These are phyloP conservation scores for Eucalyptus polybractea DNA, from an alignment of 345 rosid genomes.

Conservation along the genomic window DNA sequence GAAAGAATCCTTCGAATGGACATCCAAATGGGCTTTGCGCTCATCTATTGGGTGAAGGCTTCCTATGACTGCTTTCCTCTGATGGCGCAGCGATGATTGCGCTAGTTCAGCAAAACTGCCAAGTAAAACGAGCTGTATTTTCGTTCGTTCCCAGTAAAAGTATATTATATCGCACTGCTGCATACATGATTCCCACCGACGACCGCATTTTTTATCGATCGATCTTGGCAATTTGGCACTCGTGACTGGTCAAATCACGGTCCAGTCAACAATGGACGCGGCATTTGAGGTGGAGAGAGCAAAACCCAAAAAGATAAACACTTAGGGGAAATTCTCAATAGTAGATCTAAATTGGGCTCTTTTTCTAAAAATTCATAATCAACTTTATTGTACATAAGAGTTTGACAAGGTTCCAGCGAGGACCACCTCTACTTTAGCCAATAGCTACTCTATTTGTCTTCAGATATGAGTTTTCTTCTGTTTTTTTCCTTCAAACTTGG, in stretches of 20 bases:
- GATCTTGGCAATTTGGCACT: neutral
- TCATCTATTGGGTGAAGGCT: neutral
- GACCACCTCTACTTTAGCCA: too few relatives aligned
- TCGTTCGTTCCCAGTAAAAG: neutral
- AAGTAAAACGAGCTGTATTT: neutral
- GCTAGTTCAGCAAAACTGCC: neutral
- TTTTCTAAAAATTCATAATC: too few relatives aligned
- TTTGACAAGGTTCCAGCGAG: too few relatives aligned
- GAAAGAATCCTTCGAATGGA: neutral
- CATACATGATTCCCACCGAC: neutral
- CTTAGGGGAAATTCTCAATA: too few relatives aligned
- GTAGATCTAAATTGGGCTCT: too few relatives aligned
- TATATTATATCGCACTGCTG: neutral
- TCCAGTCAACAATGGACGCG: neutral
- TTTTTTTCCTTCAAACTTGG: too few relatives aligned
- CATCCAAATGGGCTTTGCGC: neutral
- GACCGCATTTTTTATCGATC: too few relatives aligned
- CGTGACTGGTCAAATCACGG: neutral
- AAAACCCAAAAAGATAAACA: too few relatives aligned
- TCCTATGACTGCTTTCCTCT: neutral
- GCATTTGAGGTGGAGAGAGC: neutral
- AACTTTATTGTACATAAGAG: too few relatives aligned
- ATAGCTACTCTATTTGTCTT: too few relatives aligned
- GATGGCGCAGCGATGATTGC: neutral
- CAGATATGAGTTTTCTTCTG: too few relatives aligned